Conservation (phyloP, 352 stramenopile species). For the Pythium sukuiense region DNA sequence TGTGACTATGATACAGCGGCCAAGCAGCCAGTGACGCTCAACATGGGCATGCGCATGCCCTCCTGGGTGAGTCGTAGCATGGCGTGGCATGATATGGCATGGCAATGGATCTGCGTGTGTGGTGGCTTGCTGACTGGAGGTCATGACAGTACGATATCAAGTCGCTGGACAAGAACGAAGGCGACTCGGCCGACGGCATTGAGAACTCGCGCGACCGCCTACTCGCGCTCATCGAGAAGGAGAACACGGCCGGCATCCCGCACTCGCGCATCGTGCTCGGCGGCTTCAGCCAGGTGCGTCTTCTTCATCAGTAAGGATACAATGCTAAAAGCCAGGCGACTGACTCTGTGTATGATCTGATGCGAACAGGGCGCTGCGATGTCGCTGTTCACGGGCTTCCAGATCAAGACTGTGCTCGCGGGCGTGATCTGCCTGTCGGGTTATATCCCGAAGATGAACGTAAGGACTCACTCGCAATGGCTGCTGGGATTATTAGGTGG, state of each 20-base stretch:
- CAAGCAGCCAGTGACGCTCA: constrained; percentile 91
- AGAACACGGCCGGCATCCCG: constrained; percentile 68
- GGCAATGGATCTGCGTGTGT: too few relatives aligned
- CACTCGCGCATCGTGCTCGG: constrained; percentile 91
- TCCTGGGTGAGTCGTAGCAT: constrained; percentile 65
- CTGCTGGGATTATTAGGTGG: too few relatives aligned
- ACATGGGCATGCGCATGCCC: constrained; percentile 93
- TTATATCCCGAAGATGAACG: constrained; percentile 45
- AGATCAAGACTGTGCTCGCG: constrained; percentile 56
- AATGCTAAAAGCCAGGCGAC: background rate
- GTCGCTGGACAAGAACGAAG: constrained; percentile 82
- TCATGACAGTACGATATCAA: constrained; percentile 90
- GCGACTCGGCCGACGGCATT: constrained; percentile 90
- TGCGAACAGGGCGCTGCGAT: constrained; percentile 78
- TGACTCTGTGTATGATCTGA: background rate
- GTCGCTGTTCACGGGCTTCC: constrained; percentile 80
- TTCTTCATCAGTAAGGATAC: too few relatives aligned
- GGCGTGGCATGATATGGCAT: too few relatives aligned
- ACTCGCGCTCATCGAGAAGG: constrained; percentile 78
- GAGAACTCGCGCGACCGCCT: constrained; percentile 75
- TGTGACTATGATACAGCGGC: background rate
- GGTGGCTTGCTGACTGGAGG: too few relatives aligned
- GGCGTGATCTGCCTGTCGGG: constrained; percentile 73
- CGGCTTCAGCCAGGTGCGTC: constrained; percentile 92
- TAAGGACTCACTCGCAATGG: too few relatives aligned